These are phyloP conservation scores for Xerocomus brunneocitrinus DNA, from an alignment of 768 basidiomycete species.

Conservation along the genomic window DNA sequence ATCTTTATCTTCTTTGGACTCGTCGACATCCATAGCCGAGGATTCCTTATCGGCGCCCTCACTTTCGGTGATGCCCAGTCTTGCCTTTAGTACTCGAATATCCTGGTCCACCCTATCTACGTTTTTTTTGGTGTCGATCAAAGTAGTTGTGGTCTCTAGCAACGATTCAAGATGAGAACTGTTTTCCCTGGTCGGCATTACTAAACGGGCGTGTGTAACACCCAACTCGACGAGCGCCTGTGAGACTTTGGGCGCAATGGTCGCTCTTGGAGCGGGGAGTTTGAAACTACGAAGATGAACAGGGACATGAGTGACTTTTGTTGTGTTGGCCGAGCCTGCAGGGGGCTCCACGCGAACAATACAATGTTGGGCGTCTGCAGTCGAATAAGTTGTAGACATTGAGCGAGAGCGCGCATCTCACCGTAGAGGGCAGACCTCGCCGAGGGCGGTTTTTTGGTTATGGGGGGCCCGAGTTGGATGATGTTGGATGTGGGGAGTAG, in stretches of 20 bases:
- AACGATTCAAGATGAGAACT: conserved; percentile 68
- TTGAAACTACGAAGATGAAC: conserved; percentile 86
- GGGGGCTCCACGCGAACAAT: conserved; percentile 65
- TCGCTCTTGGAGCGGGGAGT: conserved; percentile 72
- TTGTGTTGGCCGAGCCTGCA: conserved; percentile 34
- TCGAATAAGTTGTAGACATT: conserved; percentile 13
- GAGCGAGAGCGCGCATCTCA: conserved; percentile 23
- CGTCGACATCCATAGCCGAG: conserved; percentile 51
- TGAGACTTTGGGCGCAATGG: conserved; percentile 69
- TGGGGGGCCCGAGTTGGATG: conserved; percentile 35
- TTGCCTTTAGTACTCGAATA: conserved; percentile 62
- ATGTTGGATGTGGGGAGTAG: conserved; percentile 33
- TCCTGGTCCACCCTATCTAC: conserved; percentile 88
- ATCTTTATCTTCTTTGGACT: conserved; percentile 29
- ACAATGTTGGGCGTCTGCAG: conserved; percentile 62
- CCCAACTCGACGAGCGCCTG: conserved; percentile 75
- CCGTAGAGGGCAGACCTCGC: conserved; percentile 60
- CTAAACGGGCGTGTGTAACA: conserved; percentile 65
- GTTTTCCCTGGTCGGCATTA: conserved; percentile 93
- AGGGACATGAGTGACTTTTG: conserved; percentile 75
- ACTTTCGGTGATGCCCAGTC: conserved; percentile 50
- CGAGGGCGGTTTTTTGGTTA: conserved; percentile 37
- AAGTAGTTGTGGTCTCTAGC: conserved; percentile 60
- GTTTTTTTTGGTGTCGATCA: conserved; percentile 87
- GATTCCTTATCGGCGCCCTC: conserved; percentile 38